Base-by-base conservation (phyloP, 371 early-diverging fungal genomes). In the Coemansia sp. region DNA sequence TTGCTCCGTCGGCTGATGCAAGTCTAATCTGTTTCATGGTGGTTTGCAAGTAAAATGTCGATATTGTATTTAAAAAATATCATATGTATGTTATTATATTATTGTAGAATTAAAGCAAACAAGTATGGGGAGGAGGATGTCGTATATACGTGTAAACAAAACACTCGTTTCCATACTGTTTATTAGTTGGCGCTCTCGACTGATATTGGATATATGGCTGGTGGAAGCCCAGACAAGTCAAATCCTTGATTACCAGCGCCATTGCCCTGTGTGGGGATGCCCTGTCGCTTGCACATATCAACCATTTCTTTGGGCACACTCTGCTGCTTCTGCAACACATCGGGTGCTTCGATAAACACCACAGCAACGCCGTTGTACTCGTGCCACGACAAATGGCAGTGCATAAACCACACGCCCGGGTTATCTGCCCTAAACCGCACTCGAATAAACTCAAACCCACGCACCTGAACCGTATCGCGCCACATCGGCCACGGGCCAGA, bases 331-430 rank as follows among this genome's bases (percentile, higher is more conserved):
- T 82, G 83, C 16, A 85, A 74, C 13, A 79, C 68, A 31, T 84
- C 82, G 6, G 92, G 90, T 3, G 89, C 90, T 72, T 88, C 90
- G 42, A 90, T 77, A 61, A 92, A 68, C 8, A 82, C 70, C 7
- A 81, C 80, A 2, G 79, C 84, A 62, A 89, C 71, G 42, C 90
- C 90, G 31, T 86, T 77, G 53, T 77, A 77, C 47, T 85, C 70
- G 80, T 93, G 93, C 87, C 88, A 88, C 64, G 86, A 85, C 47
- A 90, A 86, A 72, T 93, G 92, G 76, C 92, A 92, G 74, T 92
- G 90, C 71, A 90, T 79, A 57, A 86, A 66, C 92, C 90, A 90
- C 6, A 83, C 84, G 11, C 92, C 93, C 0, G 90, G 90, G 69
- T 93, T 93, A 71, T 87, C 87, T 18, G 90, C 87, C 26, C 70